phyloP scores from a whole-genome alignment of 78 protist genomes.

The Ministeria vibrans region DNA sequence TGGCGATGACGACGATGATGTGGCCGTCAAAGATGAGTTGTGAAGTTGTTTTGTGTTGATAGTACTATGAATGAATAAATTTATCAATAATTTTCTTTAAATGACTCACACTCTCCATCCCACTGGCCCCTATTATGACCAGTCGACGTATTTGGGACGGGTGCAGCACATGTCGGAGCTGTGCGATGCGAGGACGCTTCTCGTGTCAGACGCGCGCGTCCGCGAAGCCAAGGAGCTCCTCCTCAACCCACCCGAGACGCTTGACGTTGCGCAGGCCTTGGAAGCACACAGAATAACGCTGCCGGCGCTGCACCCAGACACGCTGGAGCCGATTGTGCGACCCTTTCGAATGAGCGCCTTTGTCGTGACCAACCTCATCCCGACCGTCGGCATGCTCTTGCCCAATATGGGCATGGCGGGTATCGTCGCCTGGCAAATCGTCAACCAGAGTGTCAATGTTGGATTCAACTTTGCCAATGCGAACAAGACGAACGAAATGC shows the following conservation, averaged over 20 bases:
- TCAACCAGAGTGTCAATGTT: constrained; percentile 40
- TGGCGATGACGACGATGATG: no score
- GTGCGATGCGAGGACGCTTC: constrained; percentile 40
- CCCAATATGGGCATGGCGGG: not conserved
- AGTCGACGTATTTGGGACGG: constrained; percentile 53
- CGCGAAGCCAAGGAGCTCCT: constrained; percentile 11
- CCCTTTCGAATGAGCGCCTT: constrained; percentile 55
- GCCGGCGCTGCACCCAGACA: constrained; percentile 69
- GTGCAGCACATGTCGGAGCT: constrained; percentile 48
- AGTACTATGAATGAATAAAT: no score
- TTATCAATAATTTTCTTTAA: no score
- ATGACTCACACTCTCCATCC: constrained; percentile 47
- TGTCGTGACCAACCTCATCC: not conserved
- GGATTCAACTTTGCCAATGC: constrained; percentile 47
- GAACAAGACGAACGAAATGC: constrained; percentile 2
- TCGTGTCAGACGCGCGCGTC: constrained; percentile 8
- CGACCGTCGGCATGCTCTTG: constrained; percentile 31
- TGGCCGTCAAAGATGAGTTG: no score
- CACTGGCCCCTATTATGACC: constrained; percentile 42
- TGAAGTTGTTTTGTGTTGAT: no score
- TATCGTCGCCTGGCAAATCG: constrained; percentile 31
- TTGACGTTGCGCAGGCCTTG: not conserved
- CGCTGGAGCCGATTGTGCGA: constrained; percentile 43
- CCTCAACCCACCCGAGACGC: not conserved
- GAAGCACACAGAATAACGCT: constrained; percentile 12